phyloP scores from a whole-genome alignment of 148 eudicot genomes.

The Rhododendron mucronatum region DNA sequence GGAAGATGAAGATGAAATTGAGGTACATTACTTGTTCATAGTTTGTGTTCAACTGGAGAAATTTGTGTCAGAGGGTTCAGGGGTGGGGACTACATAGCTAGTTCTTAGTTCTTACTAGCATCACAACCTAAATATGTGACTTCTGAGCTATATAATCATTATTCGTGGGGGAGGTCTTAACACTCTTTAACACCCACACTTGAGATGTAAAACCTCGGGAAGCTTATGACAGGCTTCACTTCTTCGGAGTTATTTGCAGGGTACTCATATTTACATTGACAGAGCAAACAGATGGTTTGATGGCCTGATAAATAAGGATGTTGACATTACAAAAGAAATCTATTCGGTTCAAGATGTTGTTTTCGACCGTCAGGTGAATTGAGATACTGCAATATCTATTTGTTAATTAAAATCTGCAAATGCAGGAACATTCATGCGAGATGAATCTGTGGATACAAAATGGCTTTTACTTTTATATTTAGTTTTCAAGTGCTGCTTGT shows the following conservation, averaged over 20 bases:
- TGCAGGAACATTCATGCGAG: background rate
- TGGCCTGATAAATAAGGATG: slow-evolving; percentile 64
- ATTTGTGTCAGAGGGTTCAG: background rate
- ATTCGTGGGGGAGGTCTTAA: background rate
- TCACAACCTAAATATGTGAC: background rate
- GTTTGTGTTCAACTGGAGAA: background rate
- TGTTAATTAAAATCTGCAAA: background rate
- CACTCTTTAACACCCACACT: background rate
- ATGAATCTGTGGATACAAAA: background rate
- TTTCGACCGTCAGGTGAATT: slow-evolving; percentile 84
- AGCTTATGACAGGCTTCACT: slow-evolving; percentile 3
- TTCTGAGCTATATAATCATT: background rate
- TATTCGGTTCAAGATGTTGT: slow-evolving; percentile 71
- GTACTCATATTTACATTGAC: slow-evolving; percentile 24
- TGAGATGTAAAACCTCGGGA: background rate
- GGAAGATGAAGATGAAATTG: slow-evolving; percentile 44
- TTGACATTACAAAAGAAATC: slow-evolving; percentile 60
- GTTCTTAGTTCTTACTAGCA: background rate
- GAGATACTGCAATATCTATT: background rate
- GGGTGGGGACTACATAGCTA: background rate
- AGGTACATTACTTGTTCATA: slow-evolving; percentile 22
- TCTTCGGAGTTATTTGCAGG: slow-evolving; percentile 35
- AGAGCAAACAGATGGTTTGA: slow-evolving; percentile 60
- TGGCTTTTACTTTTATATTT: background rate
- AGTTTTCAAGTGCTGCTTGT: background rate